Base-by-base conservation (phyloP, 805 yeast genomes). In the Candida anglica region DNA sequence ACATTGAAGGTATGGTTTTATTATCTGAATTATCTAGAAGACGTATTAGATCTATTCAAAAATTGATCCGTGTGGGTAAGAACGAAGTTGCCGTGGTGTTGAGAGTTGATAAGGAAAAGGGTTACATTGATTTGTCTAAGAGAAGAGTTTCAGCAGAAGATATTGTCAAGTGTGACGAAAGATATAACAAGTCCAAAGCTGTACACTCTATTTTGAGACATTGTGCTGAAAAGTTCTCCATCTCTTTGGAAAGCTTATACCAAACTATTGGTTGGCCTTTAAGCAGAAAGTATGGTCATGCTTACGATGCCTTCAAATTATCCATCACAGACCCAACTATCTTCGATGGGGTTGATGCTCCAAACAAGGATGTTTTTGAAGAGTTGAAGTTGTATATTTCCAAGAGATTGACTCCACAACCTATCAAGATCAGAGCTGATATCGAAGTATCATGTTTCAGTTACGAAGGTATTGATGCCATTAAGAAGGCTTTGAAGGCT, bases 91-190 rank as follows among this genome's bases (percentile, higher is more conserved):
- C 91, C 21, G 97, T 93, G 40, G 98, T 93, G 7, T 73, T 93
- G 56, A 84, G 98, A 72, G 98, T 93, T 41, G 98, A 93, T 67
- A 89, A 89, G 64, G 98, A 93, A 63, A 93, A 93, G 66, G 98
- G 98, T 30, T 93, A 93, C 66, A 93, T 93, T 58, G 98, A 93
- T 69, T 73, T 93, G 56, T 88, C 97, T 38, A 93, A 93, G 66
- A 89, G 98, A 77, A 81, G 96, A 62, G 98, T 91, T 36, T 81
- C 94, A n/a, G 81, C 96, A 24, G 98, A 93, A 68, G 98, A 93
- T 63, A 91, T 93, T 46, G 81, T 83, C 53, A 87, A 87, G 65
- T 93, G 98, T 73, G 98, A 93, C 68, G 98, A 93, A 69, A 79
- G 94, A 64, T 93, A 86, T 68, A 91, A 86, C 69, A 91, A 89